A percentile compares a stretch with the other conserved stretches of the same genome.
phyloP scores from a whole-genome alignment of 192 early-diverging fungal species.

The Linnemannia exigua region DNA sequence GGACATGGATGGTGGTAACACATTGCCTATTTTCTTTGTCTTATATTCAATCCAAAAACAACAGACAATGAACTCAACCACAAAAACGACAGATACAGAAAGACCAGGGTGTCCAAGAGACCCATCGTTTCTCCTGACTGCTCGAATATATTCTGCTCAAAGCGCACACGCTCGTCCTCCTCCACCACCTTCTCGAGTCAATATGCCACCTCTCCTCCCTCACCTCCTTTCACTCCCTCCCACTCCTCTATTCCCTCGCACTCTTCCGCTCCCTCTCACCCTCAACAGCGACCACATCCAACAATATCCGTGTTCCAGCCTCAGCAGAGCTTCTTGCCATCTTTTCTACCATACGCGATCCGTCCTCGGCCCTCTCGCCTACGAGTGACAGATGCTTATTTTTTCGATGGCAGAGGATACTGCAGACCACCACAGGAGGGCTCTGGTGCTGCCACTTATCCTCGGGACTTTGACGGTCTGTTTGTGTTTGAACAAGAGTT shows the following conservation, averaged over 20 bases:
- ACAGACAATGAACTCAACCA: too few relatives aligned
- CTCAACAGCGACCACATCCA: neutral
- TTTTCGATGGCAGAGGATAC: neutral
- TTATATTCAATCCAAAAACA: too few relatives aligned
- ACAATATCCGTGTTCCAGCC: neutral
- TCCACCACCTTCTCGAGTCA: neutral
- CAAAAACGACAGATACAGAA: too few relatives aligned
- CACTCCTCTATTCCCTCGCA: too few relatives aligned
- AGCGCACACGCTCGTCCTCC: neutral
- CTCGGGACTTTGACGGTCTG: neutral
- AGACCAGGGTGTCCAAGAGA: too few relatives aligned
- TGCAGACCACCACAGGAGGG: neutral
- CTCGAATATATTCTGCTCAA: too few relatives aligned
- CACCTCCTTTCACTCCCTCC: neutral
- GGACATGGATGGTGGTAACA: too few relatives aligned
- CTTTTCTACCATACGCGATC: neutral
- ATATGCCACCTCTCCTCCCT: neutral
- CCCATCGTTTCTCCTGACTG: too few relatives aligned
- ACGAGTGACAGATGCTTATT: neutral
- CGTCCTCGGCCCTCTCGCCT: neutral
- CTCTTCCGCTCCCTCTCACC: too few relatives aligned
- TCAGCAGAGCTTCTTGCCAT: neutral
- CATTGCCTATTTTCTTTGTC: too few relatives aligned
- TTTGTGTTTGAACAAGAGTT: neutral
- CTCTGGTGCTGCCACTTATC: neutral